Conservation (phyloP, 1,139 yeast species). For the Dujonia santamariae region DNA sequence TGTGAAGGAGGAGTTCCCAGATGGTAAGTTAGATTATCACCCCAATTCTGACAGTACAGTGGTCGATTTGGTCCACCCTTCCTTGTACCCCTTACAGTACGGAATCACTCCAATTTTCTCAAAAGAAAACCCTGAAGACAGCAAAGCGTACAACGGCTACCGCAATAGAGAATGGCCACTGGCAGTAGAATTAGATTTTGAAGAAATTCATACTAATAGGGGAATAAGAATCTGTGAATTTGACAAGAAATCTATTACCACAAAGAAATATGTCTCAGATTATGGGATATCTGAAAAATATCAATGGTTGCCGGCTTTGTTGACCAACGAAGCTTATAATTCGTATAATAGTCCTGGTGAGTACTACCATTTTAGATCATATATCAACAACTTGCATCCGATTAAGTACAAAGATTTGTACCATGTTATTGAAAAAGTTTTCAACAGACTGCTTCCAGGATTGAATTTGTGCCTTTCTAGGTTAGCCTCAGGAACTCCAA, state of each 20-base stretch:
- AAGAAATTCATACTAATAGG: too few relatives aligned
- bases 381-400: conserved; percentile 42
- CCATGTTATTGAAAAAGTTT: conserved; percentile 24
- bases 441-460: conserved; percentile 28
- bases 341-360: conserved; percentile 12
- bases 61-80: conserved; percentile 34
- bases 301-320: conserved; percentile 33
- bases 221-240: conserved; percentile 5
- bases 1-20: conserved; percentile 5
- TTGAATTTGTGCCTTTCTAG: conserved; percentile 26
- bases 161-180: neutral
- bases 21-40: conserved; percentile 24
- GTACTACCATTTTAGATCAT: conserved; percentile 23
- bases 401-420: conserved; percentile 21
- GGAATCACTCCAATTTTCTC: conserved; percentile 20
- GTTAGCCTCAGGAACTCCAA: conserved; percentile 17
- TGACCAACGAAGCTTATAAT: conserved; percentile 15
- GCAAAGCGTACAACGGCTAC: neutral
- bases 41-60: conserved; percentile 27
- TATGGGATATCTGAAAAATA: conserved; percentile 22
- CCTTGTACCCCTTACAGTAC: conserved; percentile 29
- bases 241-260: conserved; percentile 8
- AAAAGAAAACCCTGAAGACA: neutral
- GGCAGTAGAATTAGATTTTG: neutral
- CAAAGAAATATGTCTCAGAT: conserved; percentile 15